Evolutionary conservation across 2,329 filamentous ascomycete genomes (phyloP), one percentile per base, ranked within the genome.

Genomic region (Neofusicoccum sp.): DNA sequence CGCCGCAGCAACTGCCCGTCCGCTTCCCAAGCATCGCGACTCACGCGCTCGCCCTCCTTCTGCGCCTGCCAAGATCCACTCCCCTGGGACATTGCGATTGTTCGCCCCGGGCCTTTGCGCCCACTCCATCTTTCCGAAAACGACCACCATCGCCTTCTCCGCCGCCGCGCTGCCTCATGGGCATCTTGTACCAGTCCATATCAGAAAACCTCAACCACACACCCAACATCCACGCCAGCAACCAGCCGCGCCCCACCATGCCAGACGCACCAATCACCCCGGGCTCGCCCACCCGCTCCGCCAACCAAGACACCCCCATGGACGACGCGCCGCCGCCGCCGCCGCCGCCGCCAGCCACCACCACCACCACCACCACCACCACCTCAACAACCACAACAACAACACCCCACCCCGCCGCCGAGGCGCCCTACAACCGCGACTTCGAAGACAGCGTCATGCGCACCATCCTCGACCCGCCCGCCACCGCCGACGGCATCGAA

Each of bases 401-500:
- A 47, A 69, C 78, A 56, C 73, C 8, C 78, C 78, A 3, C 73
- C 76, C 63, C 76, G 78, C 47, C 11, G 58, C 33, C 58, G 47
- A 59, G 7, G 75, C 81, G 11, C 72, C 74, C 16, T 81, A 81
- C 74, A 71, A 75, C 66, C 75, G 76, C 59, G 68, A 68, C 31
- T 82, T 80, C 66, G 80, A 82, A 65, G 78, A 82, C 68, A 68
- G 69, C 7, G 68, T 82, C 11, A 78, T 81, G 73, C 66, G 71
- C 8, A 65, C 73, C 6, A 72, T 81, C 11, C 73, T 80, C 29
- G 69, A 77, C 39, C 71, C 74, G 0, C 66, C 72, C 3, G 43
- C 47, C n/a, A 43, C 66, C 36, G 64, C 64, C 47, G 62, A 62
- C n/a, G 70, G 70, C 56, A 68, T 73, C 29, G 69, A 68, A n/a